phyloP scores from a whole-genome alignment of 2,329 filamentous ascomycete genomes.

The Ophiocordyceps australis region DNA sequence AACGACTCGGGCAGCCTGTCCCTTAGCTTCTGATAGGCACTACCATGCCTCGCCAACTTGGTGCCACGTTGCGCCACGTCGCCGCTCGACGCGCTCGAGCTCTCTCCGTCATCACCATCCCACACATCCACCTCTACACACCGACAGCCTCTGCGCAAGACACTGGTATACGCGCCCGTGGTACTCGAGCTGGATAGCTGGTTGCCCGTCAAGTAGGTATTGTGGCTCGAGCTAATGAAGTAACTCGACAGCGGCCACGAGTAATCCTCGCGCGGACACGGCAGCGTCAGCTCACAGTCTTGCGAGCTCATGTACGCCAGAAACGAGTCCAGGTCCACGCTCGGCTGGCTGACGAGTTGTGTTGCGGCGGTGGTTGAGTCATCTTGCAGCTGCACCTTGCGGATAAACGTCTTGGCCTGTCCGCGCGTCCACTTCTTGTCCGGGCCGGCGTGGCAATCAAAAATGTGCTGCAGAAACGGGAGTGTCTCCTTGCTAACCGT shows the following conservation, averaged over 20 bases:
- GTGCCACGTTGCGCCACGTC: conserved; percentile 36
- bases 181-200: conserved; percentile 78
- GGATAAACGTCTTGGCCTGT: conserved; percentile 25
- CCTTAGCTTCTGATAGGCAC: conserved; percentile 43
- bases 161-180: conserved; percentile 72
- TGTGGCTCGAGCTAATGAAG: conserved; percentile 88
- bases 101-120: conserved; percentile 68
- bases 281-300: conserved; percentile 21
- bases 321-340: conserved; percentile 29
- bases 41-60: conserved; percentile 35
- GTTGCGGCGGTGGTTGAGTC: conserved; percentile 10
- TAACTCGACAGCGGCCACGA: conserved; percentile 75
- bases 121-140: conserved; percentile 93
- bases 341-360: conserved; percentile 9
- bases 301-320: conserved; percentile 37
- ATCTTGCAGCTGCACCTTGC: conserved; percentile 23
- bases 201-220: conserved; percentile 80
- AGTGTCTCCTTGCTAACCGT: conserved; percentile 21
- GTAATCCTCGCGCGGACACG: conserved; percentile 29
- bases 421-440: conserved; percentile 24
- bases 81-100: conserved; percentile 36
- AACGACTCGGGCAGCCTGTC: conserved; percentile 30
- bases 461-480: conserved; percentile 26
- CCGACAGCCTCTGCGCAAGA: conserved; percentile 67
- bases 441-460: conserved; percentile 21